Evolutionary conservation across 208 protist genomes (phyloP), one percentile per base, ranked within the genome.

Genomic region (Trypanosoma scelopori): DNA sequence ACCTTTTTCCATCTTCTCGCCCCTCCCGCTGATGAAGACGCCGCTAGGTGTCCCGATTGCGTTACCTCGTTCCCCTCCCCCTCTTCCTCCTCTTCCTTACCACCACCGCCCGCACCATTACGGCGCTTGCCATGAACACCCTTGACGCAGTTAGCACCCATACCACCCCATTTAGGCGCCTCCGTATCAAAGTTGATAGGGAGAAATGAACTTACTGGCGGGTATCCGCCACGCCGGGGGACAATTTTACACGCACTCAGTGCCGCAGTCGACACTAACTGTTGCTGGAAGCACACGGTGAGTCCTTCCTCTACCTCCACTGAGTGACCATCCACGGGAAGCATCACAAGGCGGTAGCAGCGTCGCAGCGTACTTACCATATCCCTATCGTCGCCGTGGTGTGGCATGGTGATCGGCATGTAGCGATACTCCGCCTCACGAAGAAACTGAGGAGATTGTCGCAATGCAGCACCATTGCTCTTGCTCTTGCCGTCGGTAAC

Each of bases 291-390:
- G 7, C 66, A 59, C 42, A 95, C 63, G 22, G 82, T 90, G 15
- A 95, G 78, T 0, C 86, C 86, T 11, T 84, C 85, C 69, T 95
- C 85, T 32, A 95, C 81, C 74, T 95, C 85, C n/a, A 89, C 52
- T 2, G 73, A 49, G 3, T 75, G 53, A 20, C 76, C 81, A 13
- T 64, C 60, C 27, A 48, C 63, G 0, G 85, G 89, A 11, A 85
- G 7, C 30, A 88, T 43, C n/a, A 74, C 46, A 42, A 84, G 15
- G 18, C 45, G 49, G 63, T 73, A 85, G 45, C 79, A 45, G 0
- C 52, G 48, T 42, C 46, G 48, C 5, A 84, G 55, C 1, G 64
- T 39, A 6, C 63, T 45, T 2, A 43, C 60, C 41, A 74, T 11
- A 20, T 52, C 39, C 23, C 18, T 25, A 7, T 32, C 20, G 4